phyloP scores from a whole-genome alignment of 1,139 yeast species.

The Suhomyces kunorum region DNA sequence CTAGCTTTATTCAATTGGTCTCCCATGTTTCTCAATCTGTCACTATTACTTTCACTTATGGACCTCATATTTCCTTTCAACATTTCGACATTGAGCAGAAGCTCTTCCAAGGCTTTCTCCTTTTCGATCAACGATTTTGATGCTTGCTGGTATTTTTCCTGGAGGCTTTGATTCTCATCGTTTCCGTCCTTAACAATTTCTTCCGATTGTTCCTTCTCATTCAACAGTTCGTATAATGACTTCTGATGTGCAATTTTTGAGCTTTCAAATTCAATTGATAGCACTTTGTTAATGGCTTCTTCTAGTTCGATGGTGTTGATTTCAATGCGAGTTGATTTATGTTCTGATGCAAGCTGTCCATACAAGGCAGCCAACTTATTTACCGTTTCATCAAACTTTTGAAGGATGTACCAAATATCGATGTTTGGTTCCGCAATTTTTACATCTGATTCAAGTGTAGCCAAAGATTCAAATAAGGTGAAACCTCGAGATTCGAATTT shows the following conservation, averaged over 20 bases:
- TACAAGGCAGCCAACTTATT: too few relatives aligned
- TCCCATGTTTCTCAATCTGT: constrained; percentile 26
- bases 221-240: too few relatives aligned
- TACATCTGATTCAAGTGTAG: background rate
- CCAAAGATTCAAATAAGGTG: background rate
- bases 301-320: background rate
- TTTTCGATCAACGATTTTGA: constrained; percentile 22
- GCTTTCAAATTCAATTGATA: too few relatives aligned
- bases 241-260: too few relatives aligned
- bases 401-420: background rate
- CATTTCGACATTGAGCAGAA: constrained; percentile 43
- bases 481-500: background rate
- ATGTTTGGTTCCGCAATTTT: background rate
- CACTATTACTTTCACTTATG: constrained; percentile 32
- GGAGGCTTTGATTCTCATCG: constrained; percentile 1
- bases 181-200: background rate
- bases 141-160: constrained; percentile 9
- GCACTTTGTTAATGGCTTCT: too few relatives aligned
- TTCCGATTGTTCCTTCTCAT: background rate
- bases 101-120: constrained; percentile 37
- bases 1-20: constrained; percentile 25
- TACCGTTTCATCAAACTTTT: background rate
- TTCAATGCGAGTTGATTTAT: background rate
- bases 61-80: constrained; percentile 45
- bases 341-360: background rate